Evolutionary conservation across 2,329 filamentous ascomycete species (phyloP).

Genomic region (Phyllosticta capitalensis): DNA sequence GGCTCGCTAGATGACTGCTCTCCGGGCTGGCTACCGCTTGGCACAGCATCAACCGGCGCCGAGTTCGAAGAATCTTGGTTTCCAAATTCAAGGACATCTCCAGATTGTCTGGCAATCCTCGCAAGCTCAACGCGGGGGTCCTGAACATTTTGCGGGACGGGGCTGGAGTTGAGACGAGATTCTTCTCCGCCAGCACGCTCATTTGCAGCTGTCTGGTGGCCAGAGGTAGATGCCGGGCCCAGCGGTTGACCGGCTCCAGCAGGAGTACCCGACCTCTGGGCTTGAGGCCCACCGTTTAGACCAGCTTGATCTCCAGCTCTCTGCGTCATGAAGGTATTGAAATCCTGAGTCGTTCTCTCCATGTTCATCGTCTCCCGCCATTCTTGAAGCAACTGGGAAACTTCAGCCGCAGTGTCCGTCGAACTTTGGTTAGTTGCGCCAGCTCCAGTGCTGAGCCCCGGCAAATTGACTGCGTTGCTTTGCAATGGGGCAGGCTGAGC

Average conservation of each 20-base stretch:
- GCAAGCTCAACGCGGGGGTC: background rate
- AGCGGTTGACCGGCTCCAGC: background rate
- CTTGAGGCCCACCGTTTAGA: background rate
- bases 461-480: background rate
- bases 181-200: background rate
- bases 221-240: background rate
- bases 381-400: background rate
- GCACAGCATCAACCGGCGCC: background rate
- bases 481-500: background rate
- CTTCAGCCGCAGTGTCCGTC: background rate
- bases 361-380: slow-evolving; percentile 8
- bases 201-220: background rate
- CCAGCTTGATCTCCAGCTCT: background rate
- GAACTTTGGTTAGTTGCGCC: background rate
- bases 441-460: background rate
- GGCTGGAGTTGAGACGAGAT: background rate
- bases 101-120: background rate
- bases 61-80: background rate
- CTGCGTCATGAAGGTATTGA: background rate
- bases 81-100: background rate
- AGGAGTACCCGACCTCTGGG: background rate
- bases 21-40: background rate
- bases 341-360: background rate
- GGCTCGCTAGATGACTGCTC: background rate
- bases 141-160: too few species aligned